phyloP scores from a whole-genome alignment of 208 protist species.

The Crithidia acanthocephali region DNA sequence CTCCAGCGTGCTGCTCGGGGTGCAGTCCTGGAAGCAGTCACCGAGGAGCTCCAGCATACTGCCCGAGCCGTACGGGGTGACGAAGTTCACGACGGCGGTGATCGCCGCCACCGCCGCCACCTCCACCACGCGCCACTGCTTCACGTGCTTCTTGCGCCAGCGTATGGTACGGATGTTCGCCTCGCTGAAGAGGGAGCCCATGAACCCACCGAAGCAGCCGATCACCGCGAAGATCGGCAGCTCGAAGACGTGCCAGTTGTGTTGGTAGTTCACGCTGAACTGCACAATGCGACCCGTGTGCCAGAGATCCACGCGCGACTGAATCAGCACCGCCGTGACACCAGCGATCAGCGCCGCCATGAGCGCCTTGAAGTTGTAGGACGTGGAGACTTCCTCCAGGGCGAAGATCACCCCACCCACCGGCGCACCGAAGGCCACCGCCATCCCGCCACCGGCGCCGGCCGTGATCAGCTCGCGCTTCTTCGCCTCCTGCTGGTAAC shows the following conservation, averaged over 20 bases:
- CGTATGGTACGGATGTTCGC: conserved; percentile 60
- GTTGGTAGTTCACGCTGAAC: conserved; percentile 87
- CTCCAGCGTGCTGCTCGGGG: conserved; percentile 41
- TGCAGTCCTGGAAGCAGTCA: conserved; percentile 84
- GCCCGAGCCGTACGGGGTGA: conserved; percentile 63
- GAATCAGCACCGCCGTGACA: conserved; percentile 79
- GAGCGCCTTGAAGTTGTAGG: conserved; percentile 88
- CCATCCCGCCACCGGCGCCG: conserved; percentile 68
- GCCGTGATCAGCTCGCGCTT: conserved; percentile 74
- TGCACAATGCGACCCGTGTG: conserved; percentile 78
- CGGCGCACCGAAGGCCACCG: conserved; percentile 80
- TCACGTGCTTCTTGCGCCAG: conserved; percentile 57
- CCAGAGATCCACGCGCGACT: conserved; percentile 75
- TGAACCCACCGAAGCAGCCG: conserved; percentile 71
- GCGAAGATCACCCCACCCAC: conserved; percentile 82
- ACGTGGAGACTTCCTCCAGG: conserved; percentile 79
- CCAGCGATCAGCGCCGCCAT: conserved; percentile 90
- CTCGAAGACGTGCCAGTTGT: conserved; percentile 86
- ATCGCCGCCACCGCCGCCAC: conserved; percentile 57
- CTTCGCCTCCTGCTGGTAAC: conserved; percentile 64
- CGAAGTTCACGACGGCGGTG: conserved; percentile 69
- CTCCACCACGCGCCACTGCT: conserved; percentile 76
- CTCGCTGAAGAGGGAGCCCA: conserved; percentile 69
- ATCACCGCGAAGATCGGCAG: conserved; percentile 69
- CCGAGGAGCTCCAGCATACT: conserved; percentile 69